Conservation (phyloP, 1,284 basidiomycete genomes). For the Ganoderma sp. region DNA sequence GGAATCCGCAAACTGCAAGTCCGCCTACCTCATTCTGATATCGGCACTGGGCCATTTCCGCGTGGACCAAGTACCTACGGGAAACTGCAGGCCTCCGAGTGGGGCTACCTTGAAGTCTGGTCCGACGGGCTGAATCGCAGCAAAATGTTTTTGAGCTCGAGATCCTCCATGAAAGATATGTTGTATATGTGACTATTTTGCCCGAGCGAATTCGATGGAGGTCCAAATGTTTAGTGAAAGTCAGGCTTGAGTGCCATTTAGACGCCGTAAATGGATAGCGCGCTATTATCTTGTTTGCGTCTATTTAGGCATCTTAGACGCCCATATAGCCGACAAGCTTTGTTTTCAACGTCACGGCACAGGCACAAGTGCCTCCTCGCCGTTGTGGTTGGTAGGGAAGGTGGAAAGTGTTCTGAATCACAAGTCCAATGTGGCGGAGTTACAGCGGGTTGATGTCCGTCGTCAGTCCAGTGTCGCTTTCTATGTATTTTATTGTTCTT, state of each 20-base stretch:
- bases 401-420: background rate
- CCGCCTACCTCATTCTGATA: background rate
- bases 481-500: slow-evolving; percentile 21
- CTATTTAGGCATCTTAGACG: background rate
- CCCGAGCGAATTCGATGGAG: too few relatives aligned
- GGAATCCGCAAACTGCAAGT: background rate
- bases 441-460: background rate
- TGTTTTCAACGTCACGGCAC: background rate
- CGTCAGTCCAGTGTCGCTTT: background rate
- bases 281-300: background rate
- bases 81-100: background rate
- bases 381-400: background rate
- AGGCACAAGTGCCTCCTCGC: background rate
- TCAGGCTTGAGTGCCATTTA: too few relatives aligned
- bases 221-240: too few relatives aligned
- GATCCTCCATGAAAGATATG: background rate
- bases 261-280: background rate
- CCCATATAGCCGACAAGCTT: background rate
- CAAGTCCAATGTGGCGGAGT: background rate
- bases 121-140: background rate
- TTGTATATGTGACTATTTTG: too few relatives aligned
- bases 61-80: background rate
- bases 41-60: background rate
- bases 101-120: background rate
- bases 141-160: background rate